A percentile compares a stretch with the other conserved stretches of the same genome.
Conservation (phyloP, 495 filamentous ascomycete genomes). For the Penicillium waksmanii region DNA sequence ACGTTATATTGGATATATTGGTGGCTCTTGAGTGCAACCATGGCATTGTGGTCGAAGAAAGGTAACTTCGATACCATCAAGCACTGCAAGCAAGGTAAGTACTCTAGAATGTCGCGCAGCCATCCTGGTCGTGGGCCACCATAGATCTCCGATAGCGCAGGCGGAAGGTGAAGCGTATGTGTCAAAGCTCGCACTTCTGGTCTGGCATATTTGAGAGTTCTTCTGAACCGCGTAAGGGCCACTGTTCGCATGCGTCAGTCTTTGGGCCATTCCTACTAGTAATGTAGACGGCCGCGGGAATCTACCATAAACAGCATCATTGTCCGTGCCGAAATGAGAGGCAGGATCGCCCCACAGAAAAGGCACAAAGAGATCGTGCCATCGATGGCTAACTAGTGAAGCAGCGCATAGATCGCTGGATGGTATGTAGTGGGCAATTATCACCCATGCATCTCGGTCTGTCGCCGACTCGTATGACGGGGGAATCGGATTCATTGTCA, state of each 20-base stretch:
- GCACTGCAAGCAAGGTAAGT: slow-evolving; percentile 62
- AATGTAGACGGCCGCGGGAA: neutral
- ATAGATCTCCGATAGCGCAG: slow-evolving; percentile 67
- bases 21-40: slow-evolving; percentile 49
- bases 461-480: slow-evolving; percentile 64
- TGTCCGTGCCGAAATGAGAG: slow-evolving; percentile 64
- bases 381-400: slow-evolving; percentile 59
- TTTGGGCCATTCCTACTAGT: neutral
- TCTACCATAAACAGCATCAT: slow-evolving; percentile 65
- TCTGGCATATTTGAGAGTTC: slow-evolving; percentile 59
- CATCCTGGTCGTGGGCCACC: slow-evolving; percentile 63
- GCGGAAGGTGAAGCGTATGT: slow-evolving; percentile 69
- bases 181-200: slow-evolving; percentile 58
- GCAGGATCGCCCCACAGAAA: slow-evolving; percentile 70
- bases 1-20: slow-evolving; percentile 41
- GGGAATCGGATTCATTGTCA: slow-evolving; percentile 56
- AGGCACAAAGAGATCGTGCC: slow-evolving; percentile 63
- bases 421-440: slow-evolving; percentile 63
- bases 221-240: slow-evolving; percentile 64
- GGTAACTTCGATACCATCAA: slow-evolving; percentile 64
- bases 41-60: slow-evolving; percentile 67
- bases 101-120: slow-evolving; percentile 64
- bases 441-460: slow-evolving; percentile 61
- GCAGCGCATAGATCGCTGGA: slow-evolving; percentile 62
- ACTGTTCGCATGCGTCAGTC: slow-evolving; percentile 39